phyloP scores from a whole-genome alignment of 306 rosid species.

The Pyrus communis region DNA sequence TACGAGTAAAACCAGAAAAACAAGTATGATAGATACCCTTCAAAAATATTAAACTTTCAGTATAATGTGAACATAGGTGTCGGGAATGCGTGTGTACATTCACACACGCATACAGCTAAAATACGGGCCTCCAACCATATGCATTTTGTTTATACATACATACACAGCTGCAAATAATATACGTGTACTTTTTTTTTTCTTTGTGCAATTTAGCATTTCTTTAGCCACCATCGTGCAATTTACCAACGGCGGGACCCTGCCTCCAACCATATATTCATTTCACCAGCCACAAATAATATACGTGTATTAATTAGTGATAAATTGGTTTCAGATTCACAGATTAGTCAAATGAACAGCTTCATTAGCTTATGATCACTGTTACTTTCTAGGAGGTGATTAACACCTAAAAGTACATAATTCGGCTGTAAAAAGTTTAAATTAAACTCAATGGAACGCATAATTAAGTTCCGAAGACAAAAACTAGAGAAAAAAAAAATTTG shows the following conservation, averaged over 20 bases:
- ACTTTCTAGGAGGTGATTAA: not conserved
- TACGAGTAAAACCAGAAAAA: conserved; percentile 2
- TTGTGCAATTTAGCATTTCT: too few species aligned
- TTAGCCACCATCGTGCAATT: too few species aligned
- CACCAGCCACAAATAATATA: not conserved
- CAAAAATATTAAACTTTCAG: not conserved
- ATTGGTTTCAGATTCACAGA: not conserved
- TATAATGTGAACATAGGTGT: not conserved
- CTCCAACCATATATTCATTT: too few species aligned
- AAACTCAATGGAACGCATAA: not conserved
- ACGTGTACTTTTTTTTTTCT: too few species aligned
- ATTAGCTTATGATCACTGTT: not conserved
- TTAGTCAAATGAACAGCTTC: not conserved
- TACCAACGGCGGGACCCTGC: too few species aligned
- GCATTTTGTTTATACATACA: not conserved
- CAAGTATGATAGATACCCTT: conserved; percentile 10
- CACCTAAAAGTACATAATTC: not conserved
- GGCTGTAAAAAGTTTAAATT: not conserved
- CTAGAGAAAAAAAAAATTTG: not conserved
- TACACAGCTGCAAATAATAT: not conserved
- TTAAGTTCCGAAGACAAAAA: not conserved
- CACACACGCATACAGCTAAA: not conserved
- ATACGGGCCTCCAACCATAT: not conserved
- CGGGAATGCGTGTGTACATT: not conserved
- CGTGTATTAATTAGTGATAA: not conserved